Base-by-base conservation (phyloP, 805 yeast species). In the Vanderwaltozyma polyspora region DNA sequence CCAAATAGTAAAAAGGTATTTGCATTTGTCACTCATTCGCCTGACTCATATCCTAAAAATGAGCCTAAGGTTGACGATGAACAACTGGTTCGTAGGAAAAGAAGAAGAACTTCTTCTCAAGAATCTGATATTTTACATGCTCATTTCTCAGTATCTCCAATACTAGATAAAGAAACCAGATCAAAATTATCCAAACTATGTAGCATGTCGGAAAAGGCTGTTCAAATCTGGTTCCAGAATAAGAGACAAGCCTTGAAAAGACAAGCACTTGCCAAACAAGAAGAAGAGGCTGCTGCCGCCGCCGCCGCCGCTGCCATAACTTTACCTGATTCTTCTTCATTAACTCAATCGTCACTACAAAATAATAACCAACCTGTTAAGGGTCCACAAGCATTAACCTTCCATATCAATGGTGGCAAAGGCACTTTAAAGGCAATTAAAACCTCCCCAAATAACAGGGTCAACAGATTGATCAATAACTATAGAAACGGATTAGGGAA, bases 141-240 rank as follows among this genome's bases (percentile, higher is more conserved):
- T 24, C 95, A 86, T 61, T 91, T 89, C 50, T 68, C 68, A 33
- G 52, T 64, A 32, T 87, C 94, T 38, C 66, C 76, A 29, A 84
- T 94, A 32, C 97, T 98, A 30, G 79, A 79, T 52, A 79, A 77
- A 55, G 61, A 68, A 30, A 69, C 79, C 51, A 74, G 97, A 46
- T 66, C 73, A 29, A 80, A 77, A 43, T 82, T 91, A 44, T 94
- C 97, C 4, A 57, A 63, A 19, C 72, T 66, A 44, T 93, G 91
- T 27, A 77, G 76, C 45, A 91, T 91, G 97, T 74, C 89, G 12
- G 96, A 87, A 59, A 85, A 87, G 57, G 95, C 95, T 2, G 94
- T 91, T 22, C 98, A 91, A 63, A 85, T 89, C 42, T 91, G 98
- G 98, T 91, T 91, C 63, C 98, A 91, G 62, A 91, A 91, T 61